These are phyloP conservation scores for Gossypium aridum DNA, from an alignment of 441 rosid species.

Conservation along the genomic window DNA sequence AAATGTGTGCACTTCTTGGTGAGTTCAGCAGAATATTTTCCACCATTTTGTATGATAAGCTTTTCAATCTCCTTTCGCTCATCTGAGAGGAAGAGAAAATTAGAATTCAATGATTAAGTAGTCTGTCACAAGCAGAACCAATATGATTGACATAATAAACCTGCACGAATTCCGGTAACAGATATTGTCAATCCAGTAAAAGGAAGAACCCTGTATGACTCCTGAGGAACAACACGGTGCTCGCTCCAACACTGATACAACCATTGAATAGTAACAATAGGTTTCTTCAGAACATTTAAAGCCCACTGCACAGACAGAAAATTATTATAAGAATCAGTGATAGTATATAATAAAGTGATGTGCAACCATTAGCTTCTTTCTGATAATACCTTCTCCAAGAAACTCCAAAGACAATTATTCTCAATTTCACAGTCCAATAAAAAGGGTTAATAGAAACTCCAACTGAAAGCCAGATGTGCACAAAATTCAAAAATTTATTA, in stretches of 20 bases:
- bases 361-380: not conserved
- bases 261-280: conserved; percentile 80
- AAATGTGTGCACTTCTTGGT: conserved; percentile 89
- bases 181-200: conserved; percentile 80
- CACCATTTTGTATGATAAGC: conserved; percentile 63
- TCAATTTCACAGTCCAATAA: not conserved
- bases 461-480: not conserved
- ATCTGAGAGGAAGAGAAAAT: conserved; percentile 42
- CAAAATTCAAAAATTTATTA: not conserved
- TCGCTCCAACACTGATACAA: conserved; percentile 84
- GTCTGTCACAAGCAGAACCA: conserved; percentile 12
- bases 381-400: conserved; percentile 4
- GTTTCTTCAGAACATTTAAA: conserved; percentile 72
- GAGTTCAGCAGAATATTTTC: conserved; percentile 82
- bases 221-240: conserved; percentile 97
- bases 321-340: conserved; percentile 15
- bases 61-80: conserved; percentile 79
- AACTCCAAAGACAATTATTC: not conserved
- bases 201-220: conserved; percentile 78
- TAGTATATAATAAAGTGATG: conserved; percentile 10
- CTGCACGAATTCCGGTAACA: conserved; percentile 76
- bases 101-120: conserved; percentile 21
- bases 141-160: conserved; percentile 29
- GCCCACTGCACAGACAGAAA: conserved; percentile 72
- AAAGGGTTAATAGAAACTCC: not conserved